phyloP scores from a whole-genome alignment of 2,329 filamentous ascomycete genomes.

The Calonectria naviculata region DNA sequence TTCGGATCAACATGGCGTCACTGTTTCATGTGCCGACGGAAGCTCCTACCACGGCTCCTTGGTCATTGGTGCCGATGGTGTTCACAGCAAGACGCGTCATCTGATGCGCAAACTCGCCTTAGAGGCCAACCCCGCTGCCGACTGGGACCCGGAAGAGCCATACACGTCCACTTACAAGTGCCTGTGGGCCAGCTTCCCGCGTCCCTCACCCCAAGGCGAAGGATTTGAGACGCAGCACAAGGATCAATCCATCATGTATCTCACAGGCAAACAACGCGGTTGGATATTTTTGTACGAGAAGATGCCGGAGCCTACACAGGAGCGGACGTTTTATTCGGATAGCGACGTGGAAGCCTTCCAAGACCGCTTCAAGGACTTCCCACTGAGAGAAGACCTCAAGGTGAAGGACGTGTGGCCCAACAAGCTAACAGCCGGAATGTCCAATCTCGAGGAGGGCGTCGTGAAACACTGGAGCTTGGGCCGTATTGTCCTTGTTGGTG shows the following conservation, averaged over 20 bases:
- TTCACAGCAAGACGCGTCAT: conserved; percentile 26
- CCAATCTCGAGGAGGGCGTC: conserved; percentile 27
- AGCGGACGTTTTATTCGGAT: neutral
- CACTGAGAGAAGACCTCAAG: neutral
- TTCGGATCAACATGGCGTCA: conserved; percentile 1
- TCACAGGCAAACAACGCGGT: neutral
- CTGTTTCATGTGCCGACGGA: conserved; percentile 29
- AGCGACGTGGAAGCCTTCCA: conserved; percentile 10
- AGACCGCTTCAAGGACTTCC: neutral
- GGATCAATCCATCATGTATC: neutral
- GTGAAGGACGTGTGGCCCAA: neutral
- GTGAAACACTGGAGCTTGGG: conserved; percentile 28
- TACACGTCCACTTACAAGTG: neutral
- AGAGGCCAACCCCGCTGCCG: neutral
- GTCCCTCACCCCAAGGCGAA: neutral
- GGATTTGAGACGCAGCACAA: neutral
- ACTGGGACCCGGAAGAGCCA: neutral
- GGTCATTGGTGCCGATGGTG: conserved; percentile 31
- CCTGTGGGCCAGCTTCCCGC: neutral
- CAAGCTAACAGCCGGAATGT: conserved; percentile 10
- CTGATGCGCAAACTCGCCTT: conserved; percentile 9
- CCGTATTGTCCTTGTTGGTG: conserved; percentile 28
- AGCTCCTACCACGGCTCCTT: conserved; percentile 20
- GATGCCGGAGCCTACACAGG: neutral
- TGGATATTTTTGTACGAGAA: neutral